Evolutionary conservation across 176 grass and related monocot genomes (phyloP), one percentile per base, ranked within the genome.

Genomic region (Musa troglodytarum): DNA sequence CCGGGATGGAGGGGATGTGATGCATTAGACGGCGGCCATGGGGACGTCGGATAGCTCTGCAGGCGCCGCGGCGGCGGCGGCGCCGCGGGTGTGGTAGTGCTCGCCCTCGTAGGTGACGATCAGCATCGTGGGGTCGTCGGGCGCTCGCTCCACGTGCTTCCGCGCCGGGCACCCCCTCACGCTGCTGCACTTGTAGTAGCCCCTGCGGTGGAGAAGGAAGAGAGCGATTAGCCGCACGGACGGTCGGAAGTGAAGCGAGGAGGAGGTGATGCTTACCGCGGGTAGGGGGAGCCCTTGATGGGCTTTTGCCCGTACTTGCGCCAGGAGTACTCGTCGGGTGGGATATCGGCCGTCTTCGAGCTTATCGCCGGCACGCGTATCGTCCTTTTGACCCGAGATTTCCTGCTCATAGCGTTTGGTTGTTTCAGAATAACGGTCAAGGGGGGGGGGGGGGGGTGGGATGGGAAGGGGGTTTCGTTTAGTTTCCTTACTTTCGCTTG

Each of bases 401-500:
- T 76, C 58, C 74, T 76, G 29, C 17, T 51, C 43, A 49, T 25
- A 10, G 23, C 34, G 34, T 43, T 43, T 43, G 34, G 4, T 43
- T 43, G 34, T 43, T 43, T 43, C 34, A 43, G 34, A 43, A 43
- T 43, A 43, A 5, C 34, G 34, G 34, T 43, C 3, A 6, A 43
- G 4, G 34, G 34, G 34, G 0, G n/a, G n/a, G n/a, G n/a, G n/a
- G n/a, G n/a, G n/a, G n/a, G n/a, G n/a, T n/a, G n/a, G n/a, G 34
- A 43, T 43, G 4, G 34, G 34, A 43, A 43, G 34, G 34, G 34
- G 34, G 34, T 43, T 43, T 43, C 34, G 34, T 6, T 43, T 43
- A 43, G 0, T 4, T 11, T 53, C 26, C 59, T 72, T 53, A 96
- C 92, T 88, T 83, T 76, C 88, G 82, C 77, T 96, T 96, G 11